phyloP scores from a whole-genome alignment of 2,329 filamentous ascomycete species.

The Cladorrhinum sp. region DNA sequence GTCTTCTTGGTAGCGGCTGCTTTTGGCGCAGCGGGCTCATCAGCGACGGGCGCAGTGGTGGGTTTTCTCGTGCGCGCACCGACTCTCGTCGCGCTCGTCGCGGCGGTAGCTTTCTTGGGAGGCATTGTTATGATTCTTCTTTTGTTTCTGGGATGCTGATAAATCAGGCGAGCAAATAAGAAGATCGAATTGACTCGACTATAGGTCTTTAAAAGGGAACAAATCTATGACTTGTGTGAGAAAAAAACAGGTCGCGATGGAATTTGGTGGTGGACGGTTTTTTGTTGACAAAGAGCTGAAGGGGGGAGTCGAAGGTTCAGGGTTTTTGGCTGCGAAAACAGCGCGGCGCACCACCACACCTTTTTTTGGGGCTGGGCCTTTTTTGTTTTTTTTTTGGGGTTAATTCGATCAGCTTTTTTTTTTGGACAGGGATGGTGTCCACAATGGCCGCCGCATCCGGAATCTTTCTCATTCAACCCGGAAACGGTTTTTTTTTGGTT shows the following conservation, averaged over 20 bases:
- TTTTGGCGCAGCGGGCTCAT: slow-evolving; percentile 15
- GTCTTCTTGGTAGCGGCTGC: slow-evolving; percentile 10
- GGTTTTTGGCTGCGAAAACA: slow-evolving; percentile 10
- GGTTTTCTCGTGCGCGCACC: too few relatives aligned
- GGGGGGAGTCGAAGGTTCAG: neutral
- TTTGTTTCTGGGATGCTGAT: neutral
- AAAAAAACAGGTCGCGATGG: slow-evolving; percentile 6
- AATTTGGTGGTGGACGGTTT: neutral
- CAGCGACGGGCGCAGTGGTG: slow-evolving; percentile 8
- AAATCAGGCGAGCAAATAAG: neutral
- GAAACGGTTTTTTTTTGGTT: neutral
- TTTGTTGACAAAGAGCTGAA: slow-evolving; percentile 11
- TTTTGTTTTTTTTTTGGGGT: slow-evolving; percentile 17
- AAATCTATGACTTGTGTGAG: too few relatives aligned
- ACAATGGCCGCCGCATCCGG: slow-evolving; percentile 24
- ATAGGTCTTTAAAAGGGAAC: neutral
- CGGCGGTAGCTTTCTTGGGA: slow-evolving; percentile 22
- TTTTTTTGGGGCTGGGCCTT: slow-evolving; percentile 17
- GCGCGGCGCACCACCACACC: slow-evolving; percentile 14
- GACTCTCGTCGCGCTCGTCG: slow-evolving; percentile 7
- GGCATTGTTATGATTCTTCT: slow-evolving; percentile 20
- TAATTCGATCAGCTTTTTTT: neutral
- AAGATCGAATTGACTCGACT: neutral
- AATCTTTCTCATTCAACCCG: neutral
- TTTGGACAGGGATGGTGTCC: slow-evolving; percentile 12